Percentiles rank a stretch among this genome's conserved stretches.
Evolutionary conservation across 306 rosid genomes (phyloP).

Genomic region (Acacia melanoxylon): DNA sequence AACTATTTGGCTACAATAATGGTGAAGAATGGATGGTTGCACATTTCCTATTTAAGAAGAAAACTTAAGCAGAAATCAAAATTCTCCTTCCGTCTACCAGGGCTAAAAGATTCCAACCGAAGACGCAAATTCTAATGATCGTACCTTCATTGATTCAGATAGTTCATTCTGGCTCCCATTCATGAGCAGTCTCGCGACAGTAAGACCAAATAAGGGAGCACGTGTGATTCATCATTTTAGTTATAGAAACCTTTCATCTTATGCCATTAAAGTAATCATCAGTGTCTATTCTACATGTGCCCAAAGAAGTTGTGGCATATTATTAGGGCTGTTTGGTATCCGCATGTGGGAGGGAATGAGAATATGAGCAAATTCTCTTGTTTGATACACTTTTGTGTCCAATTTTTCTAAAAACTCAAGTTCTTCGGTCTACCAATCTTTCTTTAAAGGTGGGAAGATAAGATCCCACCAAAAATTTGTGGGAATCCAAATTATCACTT

Average conservation of each 20-base stretch:
- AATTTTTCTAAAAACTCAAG: too few species aligned
- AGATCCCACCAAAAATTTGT: too few species aligned
- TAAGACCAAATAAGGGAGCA: not conserved
- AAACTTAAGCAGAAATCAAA: conserved; percentile 22
- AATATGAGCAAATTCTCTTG: too few species aligned
- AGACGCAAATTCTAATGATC: not conserved
- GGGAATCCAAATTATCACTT: too few species aligned
- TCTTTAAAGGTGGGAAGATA: too few species aligned
- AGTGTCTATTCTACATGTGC: not conserved
- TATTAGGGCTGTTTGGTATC: not conserved
- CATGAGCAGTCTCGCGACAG: not conserved
- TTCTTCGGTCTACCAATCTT: too few species aligned
- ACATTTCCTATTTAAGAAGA: conserved; percentile 76
- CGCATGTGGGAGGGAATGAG: too few species aligned
- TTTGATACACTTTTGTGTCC: too few species aligned
- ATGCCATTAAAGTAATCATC: not conserved
- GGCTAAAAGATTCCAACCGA: not conserved
- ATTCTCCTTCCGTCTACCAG: conserved; percentile 5
- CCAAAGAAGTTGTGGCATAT: not conserved
- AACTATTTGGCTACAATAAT: conserved; percentile 76
- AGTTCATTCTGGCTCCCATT: not conserved
- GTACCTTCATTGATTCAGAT: not conserved
- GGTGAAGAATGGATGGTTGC: conserved; percentile 98
- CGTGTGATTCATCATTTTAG: not conserved
- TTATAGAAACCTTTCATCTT: not conserved